Conservation (phyloP, 148 eudicot genomes). For the Limonium bicolor region DNA sequence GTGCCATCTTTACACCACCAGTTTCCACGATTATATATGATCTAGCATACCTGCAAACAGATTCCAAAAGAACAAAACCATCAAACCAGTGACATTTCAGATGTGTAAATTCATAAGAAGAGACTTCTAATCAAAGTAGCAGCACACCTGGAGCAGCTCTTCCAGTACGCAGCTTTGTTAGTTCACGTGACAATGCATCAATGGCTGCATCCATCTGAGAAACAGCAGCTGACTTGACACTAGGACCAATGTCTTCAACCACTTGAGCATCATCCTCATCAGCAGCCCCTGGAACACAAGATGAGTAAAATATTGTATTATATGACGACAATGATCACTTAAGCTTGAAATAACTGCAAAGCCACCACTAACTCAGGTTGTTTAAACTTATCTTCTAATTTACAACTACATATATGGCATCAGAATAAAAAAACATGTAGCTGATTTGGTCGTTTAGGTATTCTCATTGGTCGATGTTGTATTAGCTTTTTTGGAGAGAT, state of each 20-base stretch:
- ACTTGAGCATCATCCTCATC: constrained; percentile 23
- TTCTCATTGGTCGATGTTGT: too few species aligned
- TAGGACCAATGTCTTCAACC: constrained; percentile 42
- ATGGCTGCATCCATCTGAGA: constrained; percentile 87
- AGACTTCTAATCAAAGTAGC: neutral
- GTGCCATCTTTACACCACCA: constrained; percentile 60
- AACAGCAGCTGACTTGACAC: constrained; percentile 39
- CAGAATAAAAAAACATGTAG: too few species aligned
- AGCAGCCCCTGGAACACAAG: too few species aligned
- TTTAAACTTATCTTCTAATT: too few species aligned
- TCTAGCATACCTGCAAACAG: constrained; percentile 76
- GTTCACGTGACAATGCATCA: constrained; percentile 77
- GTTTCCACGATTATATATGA: constrained; percentile 83
- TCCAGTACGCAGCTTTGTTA: constrained; percentile 76
- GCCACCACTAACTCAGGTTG: too few species aligned
- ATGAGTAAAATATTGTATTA: too few species aligned
- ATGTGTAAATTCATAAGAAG: neutral
- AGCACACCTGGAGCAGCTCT: constrained; percentile 68
- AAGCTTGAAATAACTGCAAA: too few species aligned
- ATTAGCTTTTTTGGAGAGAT: too few species aligned
- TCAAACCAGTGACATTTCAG: neutral
- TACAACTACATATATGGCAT: too few species aligned
- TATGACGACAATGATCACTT: too few species aligned
- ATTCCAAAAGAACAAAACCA: neutral
- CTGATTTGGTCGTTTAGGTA: too few species aligned